Evolutionary conservation across 192 early-diverging fungal genomes (phyloP).

Genomic region (Coemansia sp.): DNA sequence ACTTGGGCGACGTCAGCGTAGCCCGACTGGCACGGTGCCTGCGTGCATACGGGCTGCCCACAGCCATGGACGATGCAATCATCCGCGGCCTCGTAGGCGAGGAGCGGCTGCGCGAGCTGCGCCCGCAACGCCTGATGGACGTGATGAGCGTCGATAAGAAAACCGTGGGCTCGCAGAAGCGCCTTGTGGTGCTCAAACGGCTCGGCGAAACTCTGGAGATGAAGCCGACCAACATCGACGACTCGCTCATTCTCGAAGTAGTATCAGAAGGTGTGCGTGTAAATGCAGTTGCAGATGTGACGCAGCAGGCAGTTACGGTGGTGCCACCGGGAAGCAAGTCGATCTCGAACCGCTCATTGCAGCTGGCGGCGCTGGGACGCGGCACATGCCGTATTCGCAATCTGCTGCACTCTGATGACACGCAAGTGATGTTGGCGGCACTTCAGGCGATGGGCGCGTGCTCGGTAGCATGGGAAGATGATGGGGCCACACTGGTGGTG

Average conservation of each 20-base stretch:
- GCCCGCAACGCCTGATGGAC: slow-evolving; percentile 79
- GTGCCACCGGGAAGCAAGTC: slow-evolving; percentile 92
- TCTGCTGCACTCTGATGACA: slow-evolving; percentile 95
- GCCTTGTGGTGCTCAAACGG: slow-evolving; percentile 78
- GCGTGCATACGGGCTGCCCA: slow-evolving; percentile 84
- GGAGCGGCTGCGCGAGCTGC: slow-evolving; percentile 61
- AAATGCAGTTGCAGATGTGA: slow-evolving; percentile 54
- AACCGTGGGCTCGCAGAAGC: slow-evolving; percentile 88
- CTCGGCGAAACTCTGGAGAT: slow-evolving; percentile 87
- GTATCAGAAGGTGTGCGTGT: slow-evolving; percentile 76
- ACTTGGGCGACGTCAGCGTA: slow-evolving; percentile 82
- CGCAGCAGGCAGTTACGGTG: slow-evolving; percentile 35
- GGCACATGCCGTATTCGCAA: slow-evolving; percentile 83
- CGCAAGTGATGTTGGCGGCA: slow-evolving; percentile 93
- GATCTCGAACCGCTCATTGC: slow-evolving; percentile 93
- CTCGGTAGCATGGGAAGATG: slow-evolving; percentile 87
- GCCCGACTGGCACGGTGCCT: slow-evolving; percentile 83
- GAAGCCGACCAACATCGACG: slow-evolving; percentile 79
- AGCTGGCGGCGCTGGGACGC: slow-evolving; percentile 83
- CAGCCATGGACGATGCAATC: slow-evolving; percentile 78
- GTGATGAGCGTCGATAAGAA: slow-evolving; percentile 97
- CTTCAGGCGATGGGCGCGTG: slow-evolving; percentile 87
- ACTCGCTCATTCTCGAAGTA: slow-evolving; percentile 79
- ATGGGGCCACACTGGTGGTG: slow-evolving; percentile 85
- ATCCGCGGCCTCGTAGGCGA: slow-evolving; percentile 64